Evolutionary conservation across 805 yeast genomes (phyloP), one percentile per base, ranked within the genome.

Genomic region (Candida takata): DNA sequence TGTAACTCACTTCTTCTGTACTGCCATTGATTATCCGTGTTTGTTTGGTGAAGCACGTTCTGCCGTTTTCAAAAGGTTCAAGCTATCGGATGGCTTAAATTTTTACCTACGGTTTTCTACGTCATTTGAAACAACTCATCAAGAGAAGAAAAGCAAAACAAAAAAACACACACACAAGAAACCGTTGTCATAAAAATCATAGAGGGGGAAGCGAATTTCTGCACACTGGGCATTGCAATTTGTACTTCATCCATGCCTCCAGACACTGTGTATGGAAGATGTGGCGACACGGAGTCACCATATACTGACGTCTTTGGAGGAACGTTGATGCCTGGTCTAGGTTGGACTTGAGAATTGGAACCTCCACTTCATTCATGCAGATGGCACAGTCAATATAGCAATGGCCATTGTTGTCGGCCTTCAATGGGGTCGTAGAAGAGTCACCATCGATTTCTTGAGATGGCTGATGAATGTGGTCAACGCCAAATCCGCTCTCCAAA

Each of bases 151-250:
- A 17, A 28, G 23, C 10, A 18, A 5, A 17, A 16, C 23, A 13
- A 25, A 25, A 25, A 25, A 11, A 25, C 8, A 25, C 12, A 8
- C 7, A 25, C 14, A 27, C 29, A 8, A 14, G 23, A 15, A 10
- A 13, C 12, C 12, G 13, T 19, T 5, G 13, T 29, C 14, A 18
- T 6, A 11, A 19, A 19, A 17, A 31, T 60, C 58, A 85, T 35
- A 83, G 62, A 1, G 96, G 95, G 3, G 97, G 97, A 27, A 90
- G 62, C 16, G 85, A 72, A 37, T 76, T 74, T 51, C 97, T 71
- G 60, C 97, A 90, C 6, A 87, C 88, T 1, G 97, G 97, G 60
- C 97, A 90, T 52, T 87, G 95, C 34, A 90, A 60, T 50, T 87
- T 84, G 55, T 85, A 83, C 55, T 79, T 74, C 96, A 90, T 86